Base-by-base conservation (phyloP, 2,329 filamentous ascomycete species). In the Penicillium sp. region DNA sequence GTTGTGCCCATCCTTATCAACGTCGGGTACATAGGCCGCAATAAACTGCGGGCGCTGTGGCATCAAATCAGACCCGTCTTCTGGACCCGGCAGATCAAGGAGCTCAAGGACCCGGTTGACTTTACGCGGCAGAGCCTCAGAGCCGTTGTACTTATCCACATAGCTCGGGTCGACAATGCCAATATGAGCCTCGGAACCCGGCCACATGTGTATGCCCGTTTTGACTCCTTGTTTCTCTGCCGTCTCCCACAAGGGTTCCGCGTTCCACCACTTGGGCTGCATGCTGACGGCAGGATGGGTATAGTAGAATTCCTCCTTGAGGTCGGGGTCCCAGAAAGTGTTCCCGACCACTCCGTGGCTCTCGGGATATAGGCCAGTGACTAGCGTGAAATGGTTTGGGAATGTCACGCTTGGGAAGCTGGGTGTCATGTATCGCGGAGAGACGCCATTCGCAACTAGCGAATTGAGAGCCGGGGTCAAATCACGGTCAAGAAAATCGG, bases 391-490 rank as follows among this genome's bases (percentile, higher is more conserved):
- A 75, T 98, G 95, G 69, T 98, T 94, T 12, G 95, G 95, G 69
- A 99, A 99, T 0, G 95, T 99, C 48, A 99, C 91, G 22, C 91
- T 96, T 0, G 95, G 95, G 66, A 99, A 99, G 41, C 92, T 96
- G 0, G 95, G 95, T 6, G 87, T 84, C 92, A 99, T 97, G 77
- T 94, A 97, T 65, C 87, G 84, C 2, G 95, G 94, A 5, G 93
- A 96, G 11, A 98, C 88, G 34, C 95, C 95, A 64, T 92, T 87
- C 61, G 86, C 84, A 62, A 96, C 82, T 64, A 99, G 89, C 2
- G 87, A 83, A 67, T 87, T 91, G 8, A 99, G 81, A 1, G 89
- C 88, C 0, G 94, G 95, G 1, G 94, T 97, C 35, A 98, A 78
- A 0, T 88, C 89, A 14, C 92, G 88, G 63, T 90, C 86, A 42